These are phyloP conservation scores for Blastobotrys proliferans DNA, from an alignment of 1,139 yeast species.

Conservation along the genomic window DNA sequence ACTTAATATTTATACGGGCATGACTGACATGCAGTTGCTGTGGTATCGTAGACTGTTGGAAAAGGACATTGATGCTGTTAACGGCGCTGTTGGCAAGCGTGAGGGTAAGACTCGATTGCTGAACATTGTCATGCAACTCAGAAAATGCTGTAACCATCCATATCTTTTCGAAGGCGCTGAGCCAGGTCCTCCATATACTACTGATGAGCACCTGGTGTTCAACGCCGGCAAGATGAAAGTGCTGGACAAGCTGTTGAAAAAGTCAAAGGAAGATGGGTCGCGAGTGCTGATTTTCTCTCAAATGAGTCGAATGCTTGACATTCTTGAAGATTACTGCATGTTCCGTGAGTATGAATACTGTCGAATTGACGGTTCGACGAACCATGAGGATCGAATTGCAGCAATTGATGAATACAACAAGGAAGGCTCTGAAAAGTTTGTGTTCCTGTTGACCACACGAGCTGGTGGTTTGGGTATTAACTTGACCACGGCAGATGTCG, in stretches of 20 bases:
- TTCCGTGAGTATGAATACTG: constrained; percentile 84
- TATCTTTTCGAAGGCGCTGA: constrained; percentile 97
- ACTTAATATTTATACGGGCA: constrained; percentile 83
- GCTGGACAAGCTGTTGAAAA: constrained; percentile 74
- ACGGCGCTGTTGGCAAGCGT: constrained; percentile 84
- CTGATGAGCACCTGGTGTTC: constrained; percentile 87
- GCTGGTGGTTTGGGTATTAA: constrained; percentile 98
- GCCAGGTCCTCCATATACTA: constrained; percentile 97
- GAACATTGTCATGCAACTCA: constrained; percentile 92
- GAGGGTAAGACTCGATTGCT: constrained; percentile 89
- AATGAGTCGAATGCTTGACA: constrained; percentile 90
- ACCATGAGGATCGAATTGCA: constrained; percentile 87
- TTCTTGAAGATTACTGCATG: constrained; percentile 87
- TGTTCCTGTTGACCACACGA: constrained; percentile 85
- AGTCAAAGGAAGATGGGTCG: constrained; percentile 73
- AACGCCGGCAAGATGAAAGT: constrained; percentile 91
- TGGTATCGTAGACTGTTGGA: constrained; percentile 90
- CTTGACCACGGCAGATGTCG: constrained; percentile 87
- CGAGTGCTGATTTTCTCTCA: constrained; percentile 91
- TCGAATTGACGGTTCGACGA: constrained; percentile 93
- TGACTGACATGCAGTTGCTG: constrained; percentile 89
- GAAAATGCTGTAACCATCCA: constrained; percentile 97
- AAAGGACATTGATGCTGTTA: constrained; percentile 94
- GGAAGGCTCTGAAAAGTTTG: constrained; percentile 77
- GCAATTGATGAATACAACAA: constrained; percentile 91